phyloP scores from a whole-genome alignment of 495 filamentous ascomycete genomes.

The Aspergillus taichungensis region DNA sequence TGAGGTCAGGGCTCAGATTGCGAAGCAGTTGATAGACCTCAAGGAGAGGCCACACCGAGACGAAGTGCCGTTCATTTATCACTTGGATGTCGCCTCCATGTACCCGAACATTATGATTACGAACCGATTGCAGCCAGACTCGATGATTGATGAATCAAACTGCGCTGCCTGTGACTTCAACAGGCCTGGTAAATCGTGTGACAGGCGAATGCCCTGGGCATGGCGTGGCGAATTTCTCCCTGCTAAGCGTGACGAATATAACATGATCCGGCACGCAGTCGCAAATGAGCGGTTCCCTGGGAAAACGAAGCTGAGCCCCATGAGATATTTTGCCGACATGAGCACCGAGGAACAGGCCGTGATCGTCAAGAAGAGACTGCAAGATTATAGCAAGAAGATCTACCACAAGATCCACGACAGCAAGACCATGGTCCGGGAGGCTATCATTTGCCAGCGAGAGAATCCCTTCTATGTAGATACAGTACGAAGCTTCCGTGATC shows the following conservation, averaged over 20 bases:
- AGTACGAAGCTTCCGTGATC: conserved; percentile 88
- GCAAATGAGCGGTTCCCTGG: conserved; percentile 88
- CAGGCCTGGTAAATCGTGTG: conserved; percentile 92
- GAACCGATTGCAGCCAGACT: conserved; percentile 94
- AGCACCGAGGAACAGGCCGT: conserved; percentile 72
- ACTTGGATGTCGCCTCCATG: conserved; percentile 98
- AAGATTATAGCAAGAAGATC: conserved; percentile 94
- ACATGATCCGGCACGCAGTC: conserved; percentile 93
- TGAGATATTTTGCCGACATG: conserved; percentile 73
- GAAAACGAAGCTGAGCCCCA: conserved; percentile 56
- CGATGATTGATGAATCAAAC: conserved; percentile 92
- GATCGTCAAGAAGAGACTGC: conserved; percentile 77
- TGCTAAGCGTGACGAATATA: conserved; percentile 94
- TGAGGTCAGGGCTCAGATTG: conserved; percentile 81
- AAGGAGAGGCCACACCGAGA: conserved; percentile 71
- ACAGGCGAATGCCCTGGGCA: conserved; percentile 89
- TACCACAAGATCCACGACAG: conserved; percentile 99
- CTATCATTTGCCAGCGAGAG: conserved; percentile 96
- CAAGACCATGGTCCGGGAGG: conserved; percentile 86
- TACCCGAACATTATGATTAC: conserved; percentile 99
- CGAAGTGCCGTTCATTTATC: conserved; percentile 90
- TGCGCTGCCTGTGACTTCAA: conserved; percentile 99
- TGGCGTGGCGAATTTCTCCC: conserved; percentile 98
- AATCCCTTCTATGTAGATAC: conserved; percentile 99
- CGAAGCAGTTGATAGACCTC: conserved; percentile 58